These are phyloP conservation scores for Fusarium oligoseptatum DNA, from an alignment of 2,329 filamentous ascomycete species.

Conservation along the genomic window DNA sequence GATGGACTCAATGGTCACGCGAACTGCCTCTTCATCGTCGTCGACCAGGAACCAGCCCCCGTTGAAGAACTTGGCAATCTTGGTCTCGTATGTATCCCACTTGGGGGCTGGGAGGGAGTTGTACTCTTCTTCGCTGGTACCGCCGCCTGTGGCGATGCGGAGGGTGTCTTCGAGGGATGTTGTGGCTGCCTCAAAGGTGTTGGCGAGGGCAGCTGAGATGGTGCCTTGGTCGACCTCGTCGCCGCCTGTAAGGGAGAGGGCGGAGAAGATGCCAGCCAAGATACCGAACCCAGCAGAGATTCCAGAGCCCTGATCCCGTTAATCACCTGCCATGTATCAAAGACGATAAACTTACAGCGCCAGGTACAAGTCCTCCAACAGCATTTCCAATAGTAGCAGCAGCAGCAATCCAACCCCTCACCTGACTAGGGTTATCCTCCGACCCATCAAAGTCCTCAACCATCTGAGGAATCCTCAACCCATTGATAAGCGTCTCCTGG, in stretches of 20 bases:
- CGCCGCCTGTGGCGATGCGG: conserved; percentile 16
- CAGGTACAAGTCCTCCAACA: not conserved
- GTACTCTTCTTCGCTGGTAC: not conserved
- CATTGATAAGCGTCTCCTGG: not conserved
- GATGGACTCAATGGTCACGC: conserved; percentile 6
- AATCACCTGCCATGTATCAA: not conserved
- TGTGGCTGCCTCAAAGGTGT: not conserved
- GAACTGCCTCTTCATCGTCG: conserved; percentile 10
- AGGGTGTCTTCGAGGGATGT: not conserved
- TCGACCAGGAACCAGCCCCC: conserved; percentile 26
- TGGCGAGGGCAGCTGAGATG: not conserved
- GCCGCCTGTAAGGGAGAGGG: not conserved
- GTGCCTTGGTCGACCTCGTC: conserved; percentile 17
- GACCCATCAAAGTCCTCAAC: conserved; percentile 2
- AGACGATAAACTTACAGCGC: not conserved
- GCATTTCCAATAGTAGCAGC: conserved; percentile 5
- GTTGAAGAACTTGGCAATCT: conserved; percentile 30
- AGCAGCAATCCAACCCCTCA: conserved; percentile 17
- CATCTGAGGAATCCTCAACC: conserved; percentile 13
- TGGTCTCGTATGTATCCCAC: conserved; percentile 13
- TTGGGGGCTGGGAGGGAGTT: conserved; percentile 9
- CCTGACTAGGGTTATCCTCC: conserved; percentile 1
- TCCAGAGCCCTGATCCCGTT: not conserved
- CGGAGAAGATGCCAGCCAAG: conserved; percentile 2
- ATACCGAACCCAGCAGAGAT: not conserved